Conservation (phyloP, 352 stramenopile species). For the Phytophthora macrochlamydospora region DNA sequence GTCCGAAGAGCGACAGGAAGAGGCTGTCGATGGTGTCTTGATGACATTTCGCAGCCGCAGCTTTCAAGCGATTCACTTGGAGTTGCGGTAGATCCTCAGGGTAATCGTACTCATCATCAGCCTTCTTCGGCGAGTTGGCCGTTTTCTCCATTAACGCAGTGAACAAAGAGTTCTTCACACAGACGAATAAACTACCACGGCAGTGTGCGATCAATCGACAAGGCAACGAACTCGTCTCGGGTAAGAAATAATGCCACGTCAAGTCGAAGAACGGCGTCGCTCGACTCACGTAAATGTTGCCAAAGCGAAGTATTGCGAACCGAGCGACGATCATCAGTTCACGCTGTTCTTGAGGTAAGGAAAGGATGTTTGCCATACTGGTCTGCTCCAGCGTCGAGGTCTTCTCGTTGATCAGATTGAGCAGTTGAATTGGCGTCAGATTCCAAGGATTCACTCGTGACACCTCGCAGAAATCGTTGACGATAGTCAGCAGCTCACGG, state of each 20-base stretch:
- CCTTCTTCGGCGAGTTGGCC: conserved; percentile 71
- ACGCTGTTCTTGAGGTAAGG: conserved; percentile 7
- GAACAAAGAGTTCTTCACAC: conserved; percentile 85
- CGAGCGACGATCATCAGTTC: conserved; percentile 50
- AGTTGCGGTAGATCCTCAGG: conserved; percentile 88
- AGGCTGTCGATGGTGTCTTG: conserved; percentile 68
- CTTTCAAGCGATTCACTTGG: conserved; percentile 86
- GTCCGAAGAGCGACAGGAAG: conserved; percentile 81
- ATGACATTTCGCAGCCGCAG: conserved; percentile 77
- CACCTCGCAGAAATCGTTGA: conserved; percentile 65
- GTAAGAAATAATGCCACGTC: conserved; percentile 76
- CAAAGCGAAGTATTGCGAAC: conserved; percentile 69
- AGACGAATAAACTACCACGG: conserved; percentile 73
- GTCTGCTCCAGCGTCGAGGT: conserved; percentile 19
- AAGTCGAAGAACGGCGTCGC: conserved; percentile 80
- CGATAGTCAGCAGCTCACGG: conserved; percentile 38
- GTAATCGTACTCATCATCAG: conserved; percentile 93
- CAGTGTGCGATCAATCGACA: conserved; percentile 62
- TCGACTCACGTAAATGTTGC: conserved; percentile 75
- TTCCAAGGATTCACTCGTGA: conserved; percentile 70
- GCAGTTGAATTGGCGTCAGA: conserved; percentile 41
- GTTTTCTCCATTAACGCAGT: conserved; percentile 75
- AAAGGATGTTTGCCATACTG: conserved; percentile 9
- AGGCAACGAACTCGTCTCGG: conserved; percentile 26
- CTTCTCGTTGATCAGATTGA: conserved; percentile 40